Base-by-base conservation (phyloP, 2,329 filamentous ascomycete genomes). In the Colletotrichum simmondsii region DNA sequence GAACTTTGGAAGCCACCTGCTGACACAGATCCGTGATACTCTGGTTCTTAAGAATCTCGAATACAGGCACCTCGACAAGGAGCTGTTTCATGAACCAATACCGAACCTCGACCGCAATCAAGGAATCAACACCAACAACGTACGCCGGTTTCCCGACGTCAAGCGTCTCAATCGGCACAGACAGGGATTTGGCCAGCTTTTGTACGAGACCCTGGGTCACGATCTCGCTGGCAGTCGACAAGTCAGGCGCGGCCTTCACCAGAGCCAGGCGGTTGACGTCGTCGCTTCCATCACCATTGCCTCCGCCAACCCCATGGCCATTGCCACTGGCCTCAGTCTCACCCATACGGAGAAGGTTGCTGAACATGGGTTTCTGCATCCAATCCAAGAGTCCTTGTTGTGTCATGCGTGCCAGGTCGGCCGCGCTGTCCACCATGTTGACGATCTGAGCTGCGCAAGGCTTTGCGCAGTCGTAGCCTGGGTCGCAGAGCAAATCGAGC, bases 11-110 rank as follows among this genome's bases (percentile, higher is more conserved):
- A 6, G 68, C 62, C 12, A 54, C 62, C 24, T 42, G 42, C 19
- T 60, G 46, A 35, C 68, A 49, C 5, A 71, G 12, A 2, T 60
- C 26, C 26, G 63, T 46, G 24, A 71, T 19, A n/a, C 62, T 71
- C 26, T 66, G 56, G 26, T 66, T 22, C 24, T 71, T 65, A 11
- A 66, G 19, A 12, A 66, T 66, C 5, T 60, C 42, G 24, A 66
- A 56, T 7, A 60, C 54, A 0, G 68, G 32, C 4, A 66, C 56
- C 42, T 71, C 68, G 4, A 32, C 42, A 19, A n/a, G 28, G 14
- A 70, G 22, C 19, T 65, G 54, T 30, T 59, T 65, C 53, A 59
- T 59, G 32, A 70, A 60, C 62, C 68, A 60, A 5, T 70, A 70
- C n/a, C 68, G 28, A 28, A 46, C 60, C 52, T 69, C 60, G 2